phyloP scores from a whole-genome alignment of 2,329 filamentous ascomycete genomes.

The Nigrospora osmanthi region DNA sequence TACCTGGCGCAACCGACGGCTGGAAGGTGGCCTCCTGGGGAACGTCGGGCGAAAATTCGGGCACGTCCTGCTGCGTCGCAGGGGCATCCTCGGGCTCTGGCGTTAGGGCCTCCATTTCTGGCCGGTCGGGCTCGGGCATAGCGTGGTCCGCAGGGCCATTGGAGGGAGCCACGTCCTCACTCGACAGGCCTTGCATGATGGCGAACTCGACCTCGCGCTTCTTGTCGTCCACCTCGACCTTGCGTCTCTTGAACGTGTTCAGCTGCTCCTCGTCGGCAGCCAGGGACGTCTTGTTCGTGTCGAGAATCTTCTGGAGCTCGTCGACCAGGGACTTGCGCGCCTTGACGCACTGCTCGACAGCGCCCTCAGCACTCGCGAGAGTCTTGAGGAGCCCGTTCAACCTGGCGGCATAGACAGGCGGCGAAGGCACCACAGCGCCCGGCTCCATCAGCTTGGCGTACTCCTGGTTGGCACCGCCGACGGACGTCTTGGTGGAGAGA shows the following conservation, averaged over 20 bases:
- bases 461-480: constrained; percentile 68
- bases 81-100: constrained; percentile 33
- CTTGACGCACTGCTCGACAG: constrained; percentile 83
- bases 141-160: constrained; percentile 37
- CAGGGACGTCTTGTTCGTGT: constrained; percentile 62
- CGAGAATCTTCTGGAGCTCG: constrained; percentile 75
- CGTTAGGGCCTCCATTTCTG: constrained; percentile 79
- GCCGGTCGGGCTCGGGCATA: constrained; percentile 58
- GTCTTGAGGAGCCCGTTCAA: constrained; percentile 85
- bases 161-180: constrained; percentile 43
- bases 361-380: constrained; percentile 79
- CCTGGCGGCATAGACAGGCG: constrained; percentile 85
- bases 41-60: constrained; percentile 11
- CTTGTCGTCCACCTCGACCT: constrained; percentile 66
- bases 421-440: constrained; percentile 59
- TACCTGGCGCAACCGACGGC: constrained; percentile 17
- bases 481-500: constrained; percentile 56
- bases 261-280: constrained; percentile 60
- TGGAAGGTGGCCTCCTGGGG: constrained; percentile 14
- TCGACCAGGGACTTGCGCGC: constrained; percentile 70
- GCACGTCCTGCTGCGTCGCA: constrained; percentile 10
- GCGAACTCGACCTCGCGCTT: constrained; percentile 85
- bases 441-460: constrained; percentile 79
- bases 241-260: constrained; percentile 57
- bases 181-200: constrained; percentile 76